Evolutionary conservation across 2,329 filamentous ascomycete genomes (phyloP), one percentile per base, ranked within the genome.

Genomic region (Aspergillus amoenus): DNA sequence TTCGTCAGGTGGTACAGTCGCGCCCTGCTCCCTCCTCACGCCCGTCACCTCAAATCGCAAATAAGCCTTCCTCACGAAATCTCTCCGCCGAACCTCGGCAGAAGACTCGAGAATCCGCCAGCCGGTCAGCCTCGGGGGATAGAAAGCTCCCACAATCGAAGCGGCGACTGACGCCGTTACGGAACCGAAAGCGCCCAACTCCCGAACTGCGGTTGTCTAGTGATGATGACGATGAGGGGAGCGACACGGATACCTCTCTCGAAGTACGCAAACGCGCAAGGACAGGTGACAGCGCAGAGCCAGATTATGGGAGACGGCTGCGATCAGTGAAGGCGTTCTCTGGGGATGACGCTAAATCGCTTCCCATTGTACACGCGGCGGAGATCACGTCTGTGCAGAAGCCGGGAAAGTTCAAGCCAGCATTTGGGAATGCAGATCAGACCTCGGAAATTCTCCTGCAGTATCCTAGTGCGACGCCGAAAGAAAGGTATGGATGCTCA

Each of bases 401-500:
- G 58, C 71, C 70, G 47, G 73, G 70, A 52, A 81, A 82, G 61
- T 86, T 81, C 69, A 80, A 77, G 61, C 76, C 78, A 24, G 82
- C 79, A 22, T 83, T 81, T 64, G 76, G 77, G 12, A 77, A 73
- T 42, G 72, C 71, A 45, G 70, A 73, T 12, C 74, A 77, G 47
- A 72, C 79, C 18, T 68, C 72, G 27, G 73, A 78, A 11, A 84
- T 95, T 58, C 79, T 87, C 68, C 77, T 97, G 64, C 90, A 94
- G 72, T 97, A 97, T 73, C 93, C 94, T 9, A 93, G 90, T 72
- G 79, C 82, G 60, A 83, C 85, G 55, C 81, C 82, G 49, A 83
- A 83, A 52, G 90, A 94, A 75, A 85, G 82, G 86, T 89, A 78
- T 52, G 46, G 13, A 4, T 42, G 44, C 5, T 12, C 41, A 50